Base-by-base conservation (phyloP, 2,329 filamentous ascomycete genomes). In the Apiospora aurea region DNA sequence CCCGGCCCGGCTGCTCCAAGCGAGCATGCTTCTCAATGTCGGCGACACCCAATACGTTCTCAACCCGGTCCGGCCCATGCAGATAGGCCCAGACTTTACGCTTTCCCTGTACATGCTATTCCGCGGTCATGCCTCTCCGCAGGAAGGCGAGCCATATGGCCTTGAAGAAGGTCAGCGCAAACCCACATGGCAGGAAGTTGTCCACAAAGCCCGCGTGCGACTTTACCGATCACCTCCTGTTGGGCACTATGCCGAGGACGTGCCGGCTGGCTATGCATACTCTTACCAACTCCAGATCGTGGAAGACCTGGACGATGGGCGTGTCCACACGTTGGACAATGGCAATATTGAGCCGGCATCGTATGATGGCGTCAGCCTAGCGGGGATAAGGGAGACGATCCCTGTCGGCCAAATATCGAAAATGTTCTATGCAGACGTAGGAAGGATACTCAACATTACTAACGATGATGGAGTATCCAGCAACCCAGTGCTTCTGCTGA, bases 91-190 rank as follows among this genome's bases (percentile, higher is more conserved):
- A 0, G 90, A 91, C 0, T 98, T 98, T 78, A 92, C 90, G 0
- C 82, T 98, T 10, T 97, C 95, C 0, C 84, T 98, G 76, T 99
- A 98, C 81, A 98, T 98, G 95, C 88, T 98, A 0, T 99, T 98
- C 78, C 87, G 92, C 2, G 93, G 94, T 1, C 95, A 98, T 81
- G 85, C 91, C 4, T 84, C 85, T 11, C 83, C 86, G 18, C 74
- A 76, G 82, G 90, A 82, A 82, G 90, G 80, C 1, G 79, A 80
- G 47, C 81, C 82, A 0, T 87, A 86, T 67, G 85, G 85, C 0
- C 64, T 86, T 11, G 83, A 81, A 82, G 89, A 77, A 76, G 91
- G 75, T 79, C 93, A 83, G 82, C 91, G 83, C 85, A 88, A 86
- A 75, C 86, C 94, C 0, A 93, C 95, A 0, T 98, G 96, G 96